phyloP scores from a whole-genome alignment of 2,329 filamentous ascomycete species.

The Phyllosticta citriasiana region DNA sequence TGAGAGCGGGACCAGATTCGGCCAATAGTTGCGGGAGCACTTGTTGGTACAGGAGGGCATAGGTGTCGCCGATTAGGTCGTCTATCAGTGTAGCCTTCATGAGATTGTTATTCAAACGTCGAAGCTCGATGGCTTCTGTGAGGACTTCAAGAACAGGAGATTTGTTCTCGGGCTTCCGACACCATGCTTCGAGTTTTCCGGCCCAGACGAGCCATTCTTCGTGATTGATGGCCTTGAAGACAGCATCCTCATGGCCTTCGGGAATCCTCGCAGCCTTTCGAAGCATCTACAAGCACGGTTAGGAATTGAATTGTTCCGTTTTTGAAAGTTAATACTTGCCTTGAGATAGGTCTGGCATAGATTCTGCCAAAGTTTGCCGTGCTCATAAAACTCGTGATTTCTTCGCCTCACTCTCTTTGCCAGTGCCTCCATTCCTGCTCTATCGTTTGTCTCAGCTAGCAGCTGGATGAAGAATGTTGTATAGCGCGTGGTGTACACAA shows the following conservation, averaged over 20 bases:
- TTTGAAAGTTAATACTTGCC: slow-evolving; percentile 22
- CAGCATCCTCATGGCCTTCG: slow-evolving; percentile 52
- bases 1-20: slow-evolving; percentile 28
- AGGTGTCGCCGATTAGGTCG: slow-evolving; percentile 87
- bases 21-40: slow-evolving; percentile 50
- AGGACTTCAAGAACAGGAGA: slow-evolving; percentile 50
- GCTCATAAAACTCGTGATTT: slow-evolving; percentile 61
- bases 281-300: slow-evolving; percentile 35
- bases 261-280: slow-evolving; percentile 47
- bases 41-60: slow-evolving; percentile 64
- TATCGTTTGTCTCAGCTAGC: slow-evolving; percentile 64
- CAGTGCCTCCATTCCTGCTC: slow-evolving; percentile 64
- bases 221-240: slow-evolving; percentile 54
- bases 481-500: slow-evolving; percentile 84
- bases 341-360: slow-evolving; percentile 49
- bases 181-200: slow-evolving; percentile 50
- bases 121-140: slow-evolving; percentile 57
- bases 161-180: slow-evolving; percentile 38
- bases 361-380: slow-evolving; percentile 53
- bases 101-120: slow-evolving; percentile 72
- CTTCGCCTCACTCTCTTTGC: slow-evolving; percentile 73
- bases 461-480: slow-evolving; percentile 71
- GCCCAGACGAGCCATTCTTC: slow-evolving; percentile 56
- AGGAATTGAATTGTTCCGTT: slow-evolving; percentile 4
- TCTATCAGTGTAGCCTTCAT: slow-evolving; percentile 83